Conservation (phyloP, 1,139 yeast genomes). For the Pneumocystis oryctolagi region DNA sequence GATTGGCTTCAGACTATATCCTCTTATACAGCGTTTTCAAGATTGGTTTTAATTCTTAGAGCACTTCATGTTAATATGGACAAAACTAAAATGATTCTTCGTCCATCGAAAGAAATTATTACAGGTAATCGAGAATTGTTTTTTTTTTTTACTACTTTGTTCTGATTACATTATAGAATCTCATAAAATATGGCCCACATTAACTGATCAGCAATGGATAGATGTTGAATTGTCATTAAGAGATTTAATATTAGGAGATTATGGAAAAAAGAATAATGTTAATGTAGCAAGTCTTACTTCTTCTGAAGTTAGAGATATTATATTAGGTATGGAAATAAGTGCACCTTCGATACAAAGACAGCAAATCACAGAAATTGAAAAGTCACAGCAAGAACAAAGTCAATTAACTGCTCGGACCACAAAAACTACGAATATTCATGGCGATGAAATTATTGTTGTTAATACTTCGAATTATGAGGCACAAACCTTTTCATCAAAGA, state of each 20-base stretch:
- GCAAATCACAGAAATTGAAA: slow-evolving; percentile 63
- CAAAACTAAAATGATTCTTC: slow-evolving; percentile 54
- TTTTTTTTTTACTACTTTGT: not conserved
- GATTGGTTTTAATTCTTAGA: slow-evolving; percentile 64
- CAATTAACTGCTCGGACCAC: slow-evolving; percentile 68
- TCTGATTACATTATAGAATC: slow-evolving; percentile 25
- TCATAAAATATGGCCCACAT: slow-evolving; percentile 89
- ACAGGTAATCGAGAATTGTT: slow-evolving; percentile 29
- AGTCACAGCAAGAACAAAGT: slow-evolving; percentile 29
- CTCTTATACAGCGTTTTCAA: slow-evolving; percentile 85
- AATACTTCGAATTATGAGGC: slow-evolving; percentile 86
- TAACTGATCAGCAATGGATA: slow-evolving; percentile 81
- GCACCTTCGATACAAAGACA: slow-evolving; percentile 79
- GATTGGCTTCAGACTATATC: slow-evolving; percentile 80
- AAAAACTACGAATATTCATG: slow-evolving; percentile 79
- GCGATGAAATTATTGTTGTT: slow-evolving; percentile 88
- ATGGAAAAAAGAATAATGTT: slow-evolving; percentile 71
- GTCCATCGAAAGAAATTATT: slow-evolving; percentile 56
- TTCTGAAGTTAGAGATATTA: slow-evolving; percentile 82
- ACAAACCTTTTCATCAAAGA: slow-evolving; percentile 62
- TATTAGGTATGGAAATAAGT: slow-evolving; percentile 82
- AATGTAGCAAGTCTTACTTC: slow-evolving; percentile 80
- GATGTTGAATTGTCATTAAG: slow-evolving; percentile 74
- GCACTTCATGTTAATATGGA: slow-evolving; percentile 69
- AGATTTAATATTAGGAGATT: slow-evolving; percentile 73